phyloP scores from a whole-genome alignment of 331 rosid genomes.

The Quercus tomentella region DNA sequence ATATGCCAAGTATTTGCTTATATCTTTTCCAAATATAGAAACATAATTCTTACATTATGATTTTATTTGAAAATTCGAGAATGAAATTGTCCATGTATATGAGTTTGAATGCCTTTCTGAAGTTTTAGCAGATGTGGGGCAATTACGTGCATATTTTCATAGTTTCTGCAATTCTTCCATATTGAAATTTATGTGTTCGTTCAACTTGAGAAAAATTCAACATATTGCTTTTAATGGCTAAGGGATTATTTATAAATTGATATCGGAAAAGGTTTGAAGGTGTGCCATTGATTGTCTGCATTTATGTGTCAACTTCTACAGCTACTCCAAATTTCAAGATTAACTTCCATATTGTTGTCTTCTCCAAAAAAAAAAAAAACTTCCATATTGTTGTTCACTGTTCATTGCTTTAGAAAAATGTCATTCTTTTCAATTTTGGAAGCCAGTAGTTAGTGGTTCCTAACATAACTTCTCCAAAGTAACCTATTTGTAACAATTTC shows the following conservation, averaged over 20 bases:
- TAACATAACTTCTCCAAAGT: background rate
- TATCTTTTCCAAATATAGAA: background rate
- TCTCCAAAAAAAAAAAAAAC: too few relatives aligned
- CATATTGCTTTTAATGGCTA: background rate
- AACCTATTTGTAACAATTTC: background rate
- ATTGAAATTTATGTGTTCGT: background rate
- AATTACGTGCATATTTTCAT: background rate
- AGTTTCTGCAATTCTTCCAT: background rate
- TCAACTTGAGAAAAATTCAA: background rate
- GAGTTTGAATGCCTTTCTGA: background rate
- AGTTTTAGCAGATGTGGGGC: background rate
- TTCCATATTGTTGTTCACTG: background rate
- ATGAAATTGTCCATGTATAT: background rate
- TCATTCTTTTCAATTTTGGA: conserved; percentile 1
- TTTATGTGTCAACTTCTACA: background rate
- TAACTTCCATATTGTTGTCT: background rate
- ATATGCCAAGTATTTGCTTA: background rate
- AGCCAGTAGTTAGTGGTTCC: background rate
- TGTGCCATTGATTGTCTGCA: background rate
- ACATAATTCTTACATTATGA: background rate
- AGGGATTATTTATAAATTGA: background rate
- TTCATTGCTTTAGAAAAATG: background rate
- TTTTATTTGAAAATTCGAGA: background rate
- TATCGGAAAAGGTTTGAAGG: background rate
- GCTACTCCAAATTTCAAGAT: background rate